These are phyloP conservation scores for Zarea fungicola DNA, from an alignment of 2,329 filamentous ascomycete genomes.

Conservation along the genomic window DNA sequence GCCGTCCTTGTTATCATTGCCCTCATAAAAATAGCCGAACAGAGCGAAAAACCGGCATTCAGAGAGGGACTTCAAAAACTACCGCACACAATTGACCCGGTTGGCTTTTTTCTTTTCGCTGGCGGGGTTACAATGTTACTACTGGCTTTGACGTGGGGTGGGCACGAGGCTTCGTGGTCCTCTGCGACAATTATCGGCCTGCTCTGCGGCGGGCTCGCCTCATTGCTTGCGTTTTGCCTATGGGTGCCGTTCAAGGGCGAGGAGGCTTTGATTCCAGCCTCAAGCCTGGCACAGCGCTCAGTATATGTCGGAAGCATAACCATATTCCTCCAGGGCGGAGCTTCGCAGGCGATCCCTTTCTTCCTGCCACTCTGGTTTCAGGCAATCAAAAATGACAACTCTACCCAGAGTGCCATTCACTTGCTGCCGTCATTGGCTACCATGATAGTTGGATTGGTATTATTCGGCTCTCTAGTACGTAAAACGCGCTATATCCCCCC, in stretches of 20 bases:
- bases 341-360: conserved; percentile 7
- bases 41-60: neutral
- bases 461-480: neutral
- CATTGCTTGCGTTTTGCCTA: neutral
- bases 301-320: neutral
- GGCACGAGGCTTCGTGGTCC: conserved; percentile 37
- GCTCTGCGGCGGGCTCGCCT: conserved; percentile 17
- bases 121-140: conserved; percentile 40
- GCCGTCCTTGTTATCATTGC: neutral
- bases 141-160: conserved; percentile 33
- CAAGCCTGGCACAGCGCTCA: neutral
- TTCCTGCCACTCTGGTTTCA: conserved; percentile 11
- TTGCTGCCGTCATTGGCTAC: conserved; percentile 5
- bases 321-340: conserved; percentile 6
- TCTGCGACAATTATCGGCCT: conserved; percentile 38
- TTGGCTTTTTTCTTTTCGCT: conserved; percentile 40
- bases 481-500: neutral
- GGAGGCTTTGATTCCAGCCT: neutral
- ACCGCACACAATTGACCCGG: conserved; percentile 23
- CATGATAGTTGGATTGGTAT: neutral
- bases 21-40: neutral
- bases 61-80: neutral
- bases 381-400: conserved; percentile 3
- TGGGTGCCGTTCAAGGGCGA: neutral
- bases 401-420: conserved; percentile 6